A percentile compares a stretch with the other conserved stretches of the same genome.
Evolutionary conservation across 768 basidiomycete species (phyloP).

Genomic region (Neoboletus brunneissimus): DNA sequence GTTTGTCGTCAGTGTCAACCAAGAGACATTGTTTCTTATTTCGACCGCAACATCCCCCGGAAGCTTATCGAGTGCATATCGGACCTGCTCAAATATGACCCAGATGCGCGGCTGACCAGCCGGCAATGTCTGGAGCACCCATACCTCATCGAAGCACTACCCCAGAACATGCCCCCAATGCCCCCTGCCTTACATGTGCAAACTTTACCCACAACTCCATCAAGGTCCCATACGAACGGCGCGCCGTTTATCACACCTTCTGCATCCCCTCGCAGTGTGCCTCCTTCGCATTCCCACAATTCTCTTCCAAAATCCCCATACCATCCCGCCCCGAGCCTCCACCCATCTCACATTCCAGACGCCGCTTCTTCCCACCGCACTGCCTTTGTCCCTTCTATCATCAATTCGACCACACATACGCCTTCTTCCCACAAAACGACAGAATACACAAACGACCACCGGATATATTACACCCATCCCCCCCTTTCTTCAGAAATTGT

Average conservation of each 20-base stretch:
- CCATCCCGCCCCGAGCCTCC: conserved; percentile 37
- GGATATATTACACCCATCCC: conserved; percentile 35
- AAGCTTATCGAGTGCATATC: conserved; percentile 89
- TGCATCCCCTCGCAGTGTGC: conserved; percentile 42
- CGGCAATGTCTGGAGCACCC: conserved; percentile 83
- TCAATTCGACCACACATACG: conserved; percentile 30
- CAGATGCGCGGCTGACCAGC: conserved; percentile 80
- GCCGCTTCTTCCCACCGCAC: conserved; percentile 52
- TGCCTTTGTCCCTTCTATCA: conserved; percentile 45
- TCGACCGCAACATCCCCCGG: conserved; percentile 73
- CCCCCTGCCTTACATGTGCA: conserved; percentile 50
- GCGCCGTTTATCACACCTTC: conserved; percentile 39
- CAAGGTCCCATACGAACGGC: conserved; percentile 37
- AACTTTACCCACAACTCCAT: conserved; percentile 34
- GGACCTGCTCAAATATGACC: conserved; percentile 91
- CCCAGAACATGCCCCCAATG: conserved; percentile 62
- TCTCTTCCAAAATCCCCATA: conserved; percentile 39
- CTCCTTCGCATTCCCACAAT: conserved; percentile 51
- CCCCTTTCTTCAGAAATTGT: conserved; percentile 29
- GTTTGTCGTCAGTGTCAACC: conserved; percentile 52
- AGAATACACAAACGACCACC: conserved; percentile 35
- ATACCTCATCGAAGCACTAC: conserved; percentile 81
- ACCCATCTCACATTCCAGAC: conserved; percentile 43
- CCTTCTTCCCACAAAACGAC: conserved; percentile 34
- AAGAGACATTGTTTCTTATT: conserved; percentile 65